A percentile compares a stretch with the other conserved stretches of the same genome.
These are phyloP conservation scores for Epichloe aotearoae DNA, from an alignment of 2,329 filamentous ascomycete genomes.

Conservation along the genomic window DNA sequence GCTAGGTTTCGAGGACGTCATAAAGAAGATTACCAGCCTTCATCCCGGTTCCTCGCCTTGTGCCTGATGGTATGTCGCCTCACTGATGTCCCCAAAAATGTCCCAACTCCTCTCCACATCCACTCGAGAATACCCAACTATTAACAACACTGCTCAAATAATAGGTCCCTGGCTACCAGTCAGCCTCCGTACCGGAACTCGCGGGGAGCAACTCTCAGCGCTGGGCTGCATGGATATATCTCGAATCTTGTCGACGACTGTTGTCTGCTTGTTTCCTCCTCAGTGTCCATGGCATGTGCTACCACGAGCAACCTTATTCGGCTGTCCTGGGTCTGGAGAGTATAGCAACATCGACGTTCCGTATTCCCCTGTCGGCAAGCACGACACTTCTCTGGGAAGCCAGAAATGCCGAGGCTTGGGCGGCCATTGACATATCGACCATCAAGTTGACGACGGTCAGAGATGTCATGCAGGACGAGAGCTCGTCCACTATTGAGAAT, in stretches of 20 bases:
- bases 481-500: constrained; percentile 22
- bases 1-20: constrained; percentile 39
- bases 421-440: constrained; percentile 18
- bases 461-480: constrained; percentile 18
- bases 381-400: constrained; percentile 38
- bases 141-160: neutral
- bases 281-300: constrained; percentile 42
- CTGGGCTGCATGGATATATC: constrained; percentile 40
- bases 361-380: constrained; percentile 33
- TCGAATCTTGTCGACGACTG: constrained; percentile 39
- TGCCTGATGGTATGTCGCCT: constrained; percentile 38
- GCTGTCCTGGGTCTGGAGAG: constrained; percentile 23
- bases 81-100: no score
- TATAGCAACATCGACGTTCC: constrained; percentile 19
- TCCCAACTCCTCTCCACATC: no score
- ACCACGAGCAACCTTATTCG: constrained; percentile 34
- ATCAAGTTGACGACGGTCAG: constrained; percentile 13
- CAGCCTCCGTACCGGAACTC: neutral
- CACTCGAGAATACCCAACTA: no score
- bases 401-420: constrained; percentile 32
- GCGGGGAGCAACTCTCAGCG: constrained; percentile 15
- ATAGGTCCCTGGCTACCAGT: constrained; percentile 3
- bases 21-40: constrained; percentile 32
- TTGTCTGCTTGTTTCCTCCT: constrained; percentile 43
- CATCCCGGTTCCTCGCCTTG: constrained; percentile 34